Evolutionary conservation across 148 eudicot genomes (phyloP).

Genomic region (Chenopodium album): DNA sequence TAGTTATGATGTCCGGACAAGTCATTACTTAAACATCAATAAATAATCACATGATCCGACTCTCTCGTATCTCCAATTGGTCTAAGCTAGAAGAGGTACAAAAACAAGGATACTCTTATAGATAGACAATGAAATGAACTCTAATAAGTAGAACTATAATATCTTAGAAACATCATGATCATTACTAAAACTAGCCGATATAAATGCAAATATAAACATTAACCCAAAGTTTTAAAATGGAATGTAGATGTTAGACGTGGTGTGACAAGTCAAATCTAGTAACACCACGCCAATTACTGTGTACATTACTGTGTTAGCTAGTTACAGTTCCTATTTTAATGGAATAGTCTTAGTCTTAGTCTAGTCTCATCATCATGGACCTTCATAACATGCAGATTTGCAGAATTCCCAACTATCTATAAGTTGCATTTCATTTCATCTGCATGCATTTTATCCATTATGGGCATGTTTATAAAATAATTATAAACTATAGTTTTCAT

Average conservation of each 20-base stretch:
- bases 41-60: too few species aligned
- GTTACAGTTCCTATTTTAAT: conserved; percentile 2
- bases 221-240: background rate
- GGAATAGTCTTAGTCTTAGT: background rate
- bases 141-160: too few species aligned
- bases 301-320: background rate
- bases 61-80: too few species aligned
- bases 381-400: background rate
- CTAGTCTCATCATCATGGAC: conserved; percentile 1
- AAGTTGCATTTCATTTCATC: background rate
- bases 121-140: too few species aligned
- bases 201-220: background rate
- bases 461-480: too few species aligned
- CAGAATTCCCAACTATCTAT: background rate
- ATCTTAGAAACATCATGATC: background rate
- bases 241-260: background rate
- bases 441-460: too few species aligned
- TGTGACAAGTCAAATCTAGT: background rate
- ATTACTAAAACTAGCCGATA: background rate
- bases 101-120: too few species aligned
- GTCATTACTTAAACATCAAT: too few species aligned
- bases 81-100: too few species aligned
- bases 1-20: too few species aligned
- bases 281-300: background rate
- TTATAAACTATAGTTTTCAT: too few species aligned